Evolutionary conservation across 495 filamentous ascomycete genomes (phyloP), one percentile per base, ranked within the genome.

Genomic region (Neurospora sp.): DNA sequence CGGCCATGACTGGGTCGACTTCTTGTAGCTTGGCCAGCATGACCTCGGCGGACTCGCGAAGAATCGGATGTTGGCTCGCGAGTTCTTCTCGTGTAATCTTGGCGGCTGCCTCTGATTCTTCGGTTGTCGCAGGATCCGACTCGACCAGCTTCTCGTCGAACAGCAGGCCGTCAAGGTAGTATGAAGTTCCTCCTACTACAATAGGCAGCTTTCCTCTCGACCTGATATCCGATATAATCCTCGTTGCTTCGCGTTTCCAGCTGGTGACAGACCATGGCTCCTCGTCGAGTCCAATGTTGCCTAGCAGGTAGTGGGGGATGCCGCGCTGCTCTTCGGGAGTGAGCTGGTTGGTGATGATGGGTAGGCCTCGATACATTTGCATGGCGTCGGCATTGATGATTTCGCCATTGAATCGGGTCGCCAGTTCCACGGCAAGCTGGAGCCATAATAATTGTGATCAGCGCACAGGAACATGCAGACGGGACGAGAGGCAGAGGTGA

Each of bases 321-420:
- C 91, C 92, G 73, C 91, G 87, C 78, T 90, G 90, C 78, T 99
- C 94, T 35, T 88, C 86, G 14, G 79, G 62, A 0, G 92, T 86
- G 74, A 97, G 90, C 79, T 98, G 95, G 81, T 99, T 99, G 20
- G 96, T 99, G 72, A 98, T 94, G 75, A 98, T 92, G 1, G 96
- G 94, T 23, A 99, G 85, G 10, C 94, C 96, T 41, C 89, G 85
- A 78, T 99, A 99, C 87, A 99, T 91, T 80, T 98, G 96, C 93
- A 99, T 96, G n/a, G 96, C 96, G 84, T 99, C 96, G 70, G 92
- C 94, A 79, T 99, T 99, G 85, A 99, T 93, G 71, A 99, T 88
- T 83, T 99, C 96, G 75, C 96, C 96, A 81, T 97, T 92, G 82
- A 92, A 94, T 41, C 86, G 87, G 42, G 86, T 85, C 5, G 96